A percentile compares a stretch with the other conserved stretches of the same genome.
These are phyloP conservation scores for Xylona heveae DNA, from an alignment of 495 filamentous ascomycete species.

Conservation along the genomic window DNA sequence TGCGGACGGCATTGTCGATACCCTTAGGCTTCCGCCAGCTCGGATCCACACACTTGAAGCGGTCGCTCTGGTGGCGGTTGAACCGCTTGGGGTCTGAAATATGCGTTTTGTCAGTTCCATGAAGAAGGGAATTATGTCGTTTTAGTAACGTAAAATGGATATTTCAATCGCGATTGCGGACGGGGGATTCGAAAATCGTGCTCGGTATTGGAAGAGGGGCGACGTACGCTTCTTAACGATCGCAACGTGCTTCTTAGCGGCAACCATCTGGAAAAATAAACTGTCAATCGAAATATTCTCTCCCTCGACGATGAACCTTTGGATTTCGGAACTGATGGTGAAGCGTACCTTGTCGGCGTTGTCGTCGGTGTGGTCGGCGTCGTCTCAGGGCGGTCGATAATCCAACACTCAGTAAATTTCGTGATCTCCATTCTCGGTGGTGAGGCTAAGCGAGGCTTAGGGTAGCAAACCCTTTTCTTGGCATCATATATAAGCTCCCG, in stretches of 20 bases:
- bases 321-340: conserved; percentile 4
- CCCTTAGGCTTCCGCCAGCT: conserved; percentile 99
- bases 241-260: conserved; percentile 95
- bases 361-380: conserved; percentile 20
- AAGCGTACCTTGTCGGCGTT: conserved; percentile 24
- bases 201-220: conserved; percentile 7
- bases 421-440: no score
- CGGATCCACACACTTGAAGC: conserved; percentile 69
- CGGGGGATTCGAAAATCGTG: background rate
- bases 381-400: conserved; percentile 17
- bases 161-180: background rate
- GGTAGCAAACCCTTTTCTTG: no score
- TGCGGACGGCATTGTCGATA: conserved; percentile 84
- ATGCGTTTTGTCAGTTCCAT: background rate
- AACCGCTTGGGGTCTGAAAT: conserved; percentile 61
- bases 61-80: conserved; percentile 90
- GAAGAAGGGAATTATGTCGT: background rate
- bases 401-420: conserved; percentile 11
- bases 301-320: conserved; percentile 6
- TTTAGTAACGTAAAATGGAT: background rate
- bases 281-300: no score
- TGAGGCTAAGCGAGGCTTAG: no score
- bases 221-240: conserved; percentile 99
- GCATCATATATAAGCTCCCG: no score
- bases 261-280: conserved; percentile 59